Evolutionary conservation across 1,284 basidiomycete species (phyloP), one percentile per base, ranked within the genome.

Genomic region (Trichosporon faecale): DNA sequence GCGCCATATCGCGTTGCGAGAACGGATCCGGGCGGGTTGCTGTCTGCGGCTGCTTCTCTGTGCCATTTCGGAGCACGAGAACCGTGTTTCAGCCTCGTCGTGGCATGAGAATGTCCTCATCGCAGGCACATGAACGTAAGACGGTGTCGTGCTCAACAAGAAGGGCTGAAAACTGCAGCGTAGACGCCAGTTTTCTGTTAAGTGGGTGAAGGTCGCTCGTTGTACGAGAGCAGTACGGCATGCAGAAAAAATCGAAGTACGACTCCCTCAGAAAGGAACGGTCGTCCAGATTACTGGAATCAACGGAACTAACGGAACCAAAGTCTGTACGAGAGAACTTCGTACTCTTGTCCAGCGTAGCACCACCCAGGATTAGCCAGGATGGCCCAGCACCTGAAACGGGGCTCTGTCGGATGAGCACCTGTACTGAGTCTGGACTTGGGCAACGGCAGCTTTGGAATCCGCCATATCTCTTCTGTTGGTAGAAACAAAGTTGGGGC

Each of bases 261-360:
- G 57, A 61, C 57, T 29, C 27, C 11, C 12, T 8, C 27, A 61
- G 27, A 8, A 31, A 29, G 57, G 49, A 23, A 52, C 49, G 11
- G 18, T 61, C 16, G 29, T 31, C 27, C 57, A 33, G 57, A 61
- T 16, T 31, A 61, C 57, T 61, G 57, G 57, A 61, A 61, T 61
- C 57, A 31, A n/a, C 18, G 57, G 57, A 27, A 14, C 25, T 21
- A 16, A 27, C 52, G 52, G 52, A 61, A 61, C 49, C 49, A 52
- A 61, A 61, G 57, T n/a, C 16, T 18, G 29, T 61, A 29, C 57
- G 57, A 31, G 29, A 61, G 27, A 16, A 16, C 29, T 61, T 16
- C 57, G 57, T 61, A 61, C 27, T 31, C 18, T 18, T 18, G 8
- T 25, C 49, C 7, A 25, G 21, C 49, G 7, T 4, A 44, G 40